Evolutionary conservation across 2,329 filamentous ascomycete genomes (phyloP), one percentile per base, ranked within the genome.

Genomic region (Beauveria asiatica): DNA sequence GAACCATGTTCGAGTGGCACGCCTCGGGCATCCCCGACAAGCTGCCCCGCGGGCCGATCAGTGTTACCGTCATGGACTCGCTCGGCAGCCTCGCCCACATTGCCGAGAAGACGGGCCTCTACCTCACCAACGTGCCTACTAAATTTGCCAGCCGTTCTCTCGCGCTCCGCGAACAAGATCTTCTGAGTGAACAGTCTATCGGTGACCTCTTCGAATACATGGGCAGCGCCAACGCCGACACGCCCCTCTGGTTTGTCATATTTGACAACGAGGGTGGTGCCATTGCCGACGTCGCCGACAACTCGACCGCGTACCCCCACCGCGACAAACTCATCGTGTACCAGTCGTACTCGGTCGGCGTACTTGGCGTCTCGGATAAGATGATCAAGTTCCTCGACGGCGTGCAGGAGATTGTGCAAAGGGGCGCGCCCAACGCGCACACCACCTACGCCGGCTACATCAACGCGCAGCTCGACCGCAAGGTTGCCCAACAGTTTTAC

Each of bases 381-480:
- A 82, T 79, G 2, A 76, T 73, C 59, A 65, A 71, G 1, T 86
- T 86, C 58, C 67, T 86, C 44, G 71, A 74, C 17, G 78, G 78
- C 6, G 73, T 87, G 50, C 79, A 84, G 66, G 62, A 71, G 13
- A 73, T 65, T 30, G 75, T 83, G 42, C 67, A 69, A 41, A 65
- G 66, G 5, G 69, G 74, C 5, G 72, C 75, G 11, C 68, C 73
- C 1, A 68, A 72, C 3, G 73, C 73, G 0, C 70, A 76, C 50
- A 80, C 79, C 11, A 80, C 82, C 1, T 88, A 88, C 68, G 79
- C 84, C 0, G 85, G 84, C 2, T 88, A 87, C 64, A 79, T 88
- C 2, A 84, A 87, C 66, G 77, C 77, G 1, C 69, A 69, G 5
- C 67, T 86, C 39, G 61, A 68, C n/a, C 68, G 76, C 42, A 64